phyloP scores from a whole-genome alignment of 768 basidiomycete species.

The Boletus patriciae region DNA sequence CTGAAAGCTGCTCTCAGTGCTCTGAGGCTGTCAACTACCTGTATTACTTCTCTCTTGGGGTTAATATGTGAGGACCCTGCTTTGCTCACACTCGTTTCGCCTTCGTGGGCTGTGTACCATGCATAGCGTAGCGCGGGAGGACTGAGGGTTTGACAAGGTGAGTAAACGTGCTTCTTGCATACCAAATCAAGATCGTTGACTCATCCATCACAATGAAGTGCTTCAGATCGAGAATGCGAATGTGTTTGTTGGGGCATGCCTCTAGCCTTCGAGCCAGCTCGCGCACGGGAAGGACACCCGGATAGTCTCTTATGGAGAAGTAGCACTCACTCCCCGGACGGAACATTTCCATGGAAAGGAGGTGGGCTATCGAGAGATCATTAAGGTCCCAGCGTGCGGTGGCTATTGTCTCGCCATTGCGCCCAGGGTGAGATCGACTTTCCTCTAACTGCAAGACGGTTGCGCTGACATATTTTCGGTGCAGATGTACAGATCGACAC shows the following conservation, averaged over 20 bases:
- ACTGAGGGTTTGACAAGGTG: slow-evolving; percentile 72
- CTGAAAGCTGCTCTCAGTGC: background rate
- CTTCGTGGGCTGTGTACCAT: slow-evolving; percentile 69
- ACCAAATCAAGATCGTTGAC: slow-evolving; percentile 13
- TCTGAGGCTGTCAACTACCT: background rate
- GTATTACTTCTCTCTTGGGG: background rate
- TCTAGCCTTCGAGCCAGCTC: slow-evolving; percentile 74
- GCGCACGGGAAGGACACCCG: slow-evolving; percentile 38
- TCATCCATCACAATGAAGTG: slow-evolving; percentile 3
- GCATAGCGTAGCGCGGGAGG: slow-evolving; percentile 79
- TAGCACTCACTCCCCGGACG: slow-evolving; percentile 47
- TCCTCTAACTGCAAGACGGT: slow-evolving; percentile 4
- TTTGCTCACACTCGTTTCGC: slow-evolving; percentile 37
- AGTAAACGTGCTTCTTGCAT: slow-evolving; percentile 16
- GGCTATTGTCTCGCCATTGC: slow-evolving; percentile 76
- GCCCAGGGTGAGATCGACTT: slow-evolving; percentile 54
- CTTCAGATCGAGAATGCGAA: slow-evolving; percentile 69
- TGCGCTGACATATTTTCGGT: slow-evolving; percentile 9
- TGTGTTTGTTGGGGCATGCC: slow-evolving; percentile 82
- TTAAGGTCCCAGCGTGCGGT: slow-evolving; percentile 59
- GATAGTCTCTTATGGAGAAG: slow-evolving; percentile 35
- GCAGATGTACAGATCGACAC: slow-evolving; percentile 79
- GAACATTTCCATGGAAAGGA: slow-evolving; percentile 68
- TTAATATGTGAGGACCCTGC: background rate
- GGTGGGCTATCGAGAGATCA: slow-evolving; percentile 76